Conservation (phyloP, 306 rosid species). For the Clitoria ternatea region DNA sequence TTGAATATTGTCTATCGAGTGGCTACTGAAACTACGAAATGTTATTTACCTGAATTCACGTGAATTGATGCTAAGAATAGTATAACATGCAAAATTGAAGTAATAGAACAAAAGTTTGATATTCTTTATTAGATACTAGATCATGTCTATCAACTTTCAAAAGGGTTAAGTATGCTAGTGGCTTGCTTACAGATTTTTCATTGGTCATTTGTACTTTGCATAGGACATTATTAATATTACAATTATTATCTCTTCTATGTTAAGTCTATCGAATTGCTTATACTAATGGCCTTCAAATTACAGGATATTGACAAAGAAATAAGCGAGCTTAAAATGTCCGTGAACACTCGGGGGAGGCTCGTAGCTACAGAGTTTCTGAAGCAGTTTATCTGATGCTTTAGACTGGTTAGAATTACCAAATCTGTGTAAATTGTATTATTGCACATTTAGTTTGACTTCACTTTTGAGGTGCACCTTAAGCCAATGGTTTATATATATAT, state of each 20-base stretch:
- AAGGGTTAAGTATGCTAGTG: neutral
- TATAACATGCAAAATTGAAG: slow-evolving; percentile 1
- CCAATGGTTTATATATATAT: slow-evolving; percentile 3
- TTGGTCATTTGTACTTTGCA: neutral
- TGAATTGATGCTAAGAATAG: neutral
- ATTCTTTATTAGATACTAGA: neutral
- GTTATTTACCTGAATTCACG: neutral
- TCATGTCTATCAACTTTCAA: neutral
- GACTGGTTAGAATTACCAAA: neutral
- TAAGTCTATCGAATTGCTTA: neutral
- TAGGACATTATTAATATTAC: neutral
- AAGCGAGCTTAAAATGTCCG: slow-evolving; percentile 91
- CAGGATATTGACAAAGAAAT: slow-evolving; percentile 98
- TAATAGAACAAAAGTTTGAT: neutral
- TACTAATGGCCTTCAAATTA: slow-evolving; percentile 17
- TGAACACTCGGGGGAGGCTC: slow-evolving; percentile 94
- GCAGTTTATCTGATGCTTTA: slow-evolving; percentile 66
- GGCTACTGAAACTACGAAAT: neutral
- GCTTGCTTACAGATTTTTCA: neutral
- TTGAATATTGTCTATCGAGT: neutral
- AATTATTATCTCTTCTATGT: neutral
- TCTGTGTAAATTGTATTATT: slow-evolving; percentile 32
- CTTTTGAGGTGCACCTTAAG: neutral
- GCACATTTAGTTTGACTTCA: slow-evolving; percentile 17
- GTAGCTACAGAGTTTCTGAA: slow-evolving; percentile 95